A percentile compares a stretch with the other conserved stretches of the same genome.
phyloP scores from a whole-genome alignment of 164 flowering plant genomes.

The Vitis rupestris region DNA sequence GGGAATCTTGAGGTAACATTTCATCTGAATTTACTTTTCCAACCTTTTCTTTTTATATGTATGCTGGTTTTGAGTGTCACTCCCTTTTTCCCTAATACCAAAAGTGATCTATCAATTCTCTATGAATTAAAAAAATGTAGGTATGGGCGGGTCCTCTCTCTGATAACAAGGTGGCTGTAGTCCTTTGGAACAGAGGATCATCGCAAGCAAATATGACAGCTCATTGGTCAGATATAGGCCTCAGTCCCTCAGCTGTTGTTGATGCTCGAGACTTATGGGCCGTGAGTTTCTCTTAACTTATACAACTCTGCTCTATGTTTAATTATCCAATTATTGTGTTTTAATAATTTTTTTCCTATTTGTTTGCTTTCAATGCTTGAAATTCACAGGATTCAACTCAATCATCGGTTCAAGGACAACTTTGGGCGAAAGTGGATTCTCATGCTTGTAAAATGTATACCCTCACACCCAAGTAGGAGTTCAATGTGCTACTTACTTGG shows the following conservation, averaged over 20 bases:
- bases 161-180: slow-evolving; percentile 39
- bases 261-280: slow-evolving; percentile 63
- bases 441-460: slow-evolving; percentile 73
- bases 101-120: no score
- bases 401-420: slow-evolving; percentile 20
- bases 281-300: slow-evolving; percentile 31
- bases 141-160: slow-evolving; percentile 80
- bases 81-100: background rate
- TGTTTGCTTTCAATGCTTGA: no score
- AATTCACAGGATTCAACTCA: slow-evolving; percentile 39
- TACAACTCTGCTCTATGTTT: background rate
- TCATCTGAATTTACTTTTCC: background rate
- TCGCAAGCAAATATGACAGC: slow-evolving; percentile 48
- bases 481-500: no score
- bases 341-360: no score
- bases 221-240: slow-evolving; percentile 57
- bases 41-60: background rate
- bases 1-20: slow-evolving; percentile 63
- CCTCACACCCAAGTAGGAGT: slow-evolving; percentile 31
- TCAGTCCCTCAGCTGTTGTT: slow-evolving; percentile 34
- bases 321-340: background rate
- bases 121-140: slow-evolving; percentile 22
- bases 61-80: background rate
- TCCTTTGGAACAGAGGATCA: slow-evolving; percentile 67
- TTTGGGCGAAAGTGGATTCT: slow-evolving; percentile 45